Conservation (phyloP, 2,329 filamentous ascomycete species). For the Ampelomyces quisqualis region DNA sequence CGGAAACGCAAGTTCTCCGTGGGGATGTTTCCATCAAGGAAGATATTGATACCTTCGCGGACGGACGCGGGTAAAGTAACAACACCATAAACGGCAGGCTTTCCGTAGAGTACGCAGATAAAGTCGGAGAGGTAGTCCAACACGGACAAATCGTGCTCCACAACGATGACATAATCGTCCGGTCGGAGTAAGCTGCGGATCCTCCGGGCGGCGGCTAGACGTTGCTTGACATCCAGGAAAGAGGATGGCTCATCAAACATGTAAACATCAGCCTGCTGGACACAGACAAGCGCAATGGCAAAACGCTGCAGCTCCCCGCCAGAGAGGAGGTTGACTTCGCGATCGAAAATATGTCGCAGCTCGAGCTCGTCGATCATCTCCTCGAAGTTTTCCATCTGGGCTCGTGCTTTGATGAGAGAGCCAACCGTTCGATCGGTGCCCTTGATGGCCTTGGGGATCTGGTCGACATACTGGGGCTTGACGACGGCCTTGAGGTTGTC, state of each 20-base stretch:
- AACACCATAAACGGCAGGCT: slow-evolving; percentile 94
- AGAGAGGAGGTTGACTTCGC: slow-evolving; percentile 85
- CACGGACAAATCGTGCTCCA: slow-evolving; percentile 98
- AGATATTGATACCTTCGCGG: slow-evolving; percentile 98
- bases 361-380: slow-evolving; percentile 83
- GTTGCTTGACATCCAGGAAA: slow-evolving; percentile 98
- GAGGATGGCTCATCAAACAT: slow-evolving; percentile 99
- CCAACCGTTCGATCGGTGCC: slow-evolving; percentile 77
- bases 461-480: slow-evolving; percentile 98
- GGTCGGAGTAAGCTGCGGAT: slow-evolving; percentile 87
- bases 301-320: slow-evolving; percentile 98
- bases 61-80: slow-evolving; percentile 95
- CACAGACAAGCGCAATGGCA: slow-evolving; percentile 91
- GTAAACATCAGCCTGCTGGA: slow-evolving; percentile 91
- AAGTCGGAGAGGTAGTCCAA: slow-evolving; percentile 98
- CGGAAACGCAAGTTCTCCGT: slow-evolving; percentile 98
- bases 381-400: slow-evolving; percentile 75
- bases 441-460: slow-evolving; percentile 91
- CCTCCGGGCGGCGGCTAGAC: slow-evolving; percentile 85
- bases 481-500: slow-evolving; percentile 97
- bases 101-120: slow-evolving; percentile 94
- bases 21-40: slow-evolving; percentile 95
- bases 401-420: slow-evolving; percentile 72
- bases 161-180: slow-evolving; percentile 95
- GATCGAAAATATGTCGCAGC: slow-evolving; percentile 83